Evolutionary conservation across 1,284 basidiomycete species (phyloP).

Genomic region (Phellopilus nigrolimitatus): DNA sequence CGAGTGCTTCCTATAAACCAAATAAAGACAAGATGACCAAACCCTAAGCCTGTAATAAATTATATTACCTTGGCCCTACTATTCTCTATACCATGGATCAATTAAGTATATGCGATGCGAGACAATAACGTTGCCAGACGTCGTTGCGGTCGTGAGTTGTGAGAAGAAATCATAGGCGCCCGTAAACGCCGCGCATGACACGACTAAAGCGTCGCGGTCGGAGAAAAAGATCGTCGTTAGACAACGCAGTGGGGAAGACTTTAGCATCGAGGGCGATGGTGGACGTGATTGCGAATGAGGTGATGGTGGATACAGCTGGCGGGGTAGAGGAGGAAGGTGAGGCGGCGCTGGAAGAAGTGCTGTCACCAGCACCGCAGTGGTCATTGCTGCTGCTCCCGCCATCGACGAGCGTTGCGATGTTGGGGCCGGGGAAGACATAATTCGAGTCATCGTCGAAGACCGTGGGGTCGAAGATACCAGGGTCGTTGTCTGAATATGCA

Average conservation of each 20-base stretch:
- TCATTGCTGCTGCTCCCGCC: background rate
- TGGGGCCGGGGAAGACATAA: slow-evolving; percentile 1
- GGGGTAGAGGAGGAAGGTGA: background rate
- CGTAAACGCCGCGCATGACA: slow-evolving; percentile 15
- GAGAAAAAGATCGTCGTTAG: background rate
- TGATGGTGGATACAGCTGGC: slow-evolving; percentile 3
- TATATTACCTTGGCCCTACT: too few relatives aligned
- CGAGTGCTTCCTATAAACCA: too few relatives aligned
- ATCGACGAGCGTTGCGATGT: slow-evolving; percentile 3
- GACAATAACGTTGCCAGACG: too few relatives aligned
- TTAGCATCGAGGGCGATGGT: slow-evolving; percentile 1
- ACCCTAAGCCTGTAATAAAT: too few relatives aligned
- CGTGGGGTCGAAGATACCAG: slow-evolving; percentile 50
- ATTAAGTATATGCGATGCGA: too few relatives aligned
- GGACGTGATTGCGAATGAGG: slow-evolving; percentile 3
- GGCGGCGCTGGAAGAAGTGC: background rate
- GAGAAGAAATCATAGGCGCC: too few relatives aligned
- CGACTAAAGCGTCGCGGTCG: slow-evolving; percentile 16
- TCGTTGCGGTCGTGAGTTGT: too few relatives aligned
- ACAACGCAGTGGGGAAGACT: background rate
- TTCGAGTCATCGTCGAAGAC: slow-evolving; percentile 26
- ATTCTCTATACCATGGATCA: too few relatives aligned
- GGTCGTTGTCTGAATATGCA: slow-evolving; percentile 54
- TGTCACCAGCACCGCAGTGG: background rate
- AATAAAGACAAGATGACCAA: too few relatives aligned